A percentile compares a stretch with the other conserved stretches of the same genome.
These are phyloP conservation scores for Ampelocalamus luodianensis DNA, from an alignment of 176 grass and related monocot species.

Conservation along the genomic window DNA sequence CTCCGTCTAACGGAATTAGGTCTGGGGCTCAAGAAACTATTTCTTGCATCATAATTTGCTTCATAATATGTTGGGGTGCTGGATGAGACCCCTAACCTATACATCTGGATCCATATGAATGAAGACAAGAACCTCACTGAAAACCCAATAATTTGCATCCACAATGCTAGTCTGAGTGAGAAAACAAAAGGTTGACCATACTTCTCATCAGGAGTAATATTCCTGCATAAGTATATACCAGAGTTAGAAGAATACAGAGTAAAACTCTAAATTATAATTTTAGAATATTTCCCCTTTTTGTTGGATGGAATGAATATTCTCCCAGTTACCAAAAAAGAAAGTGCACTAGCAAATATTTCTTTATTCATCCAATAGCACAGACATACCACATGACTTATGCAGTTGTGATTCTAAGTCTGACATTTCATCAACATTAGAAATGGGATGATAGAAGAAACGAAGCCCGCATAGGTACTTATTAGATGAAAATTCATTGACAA, in stretches of 20 bases:
- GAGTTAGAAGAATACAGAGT: conserved; percentile 7
- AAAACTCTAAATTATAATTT: conserved; percentile 14
- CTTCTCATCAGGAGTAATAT: conserved; percentile 78
- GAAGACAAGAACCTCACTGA: conserved; percentile 95
- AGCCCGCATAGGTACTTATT: neutral
- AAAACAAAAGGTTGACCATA: conserved; percentile 75
- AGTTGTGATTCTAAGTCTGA: neutral
- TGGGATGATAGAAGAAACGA: neutral
- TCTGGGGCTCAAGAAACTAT: conserved; percentile 82
- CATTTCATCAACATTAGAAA: conserved; percentile 9
- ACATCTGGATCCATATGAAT: conserved; percentile 98
- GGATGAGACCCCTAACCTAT: conserved; percentile 75
- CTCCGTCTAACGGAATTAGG: conserved; percentile 72
- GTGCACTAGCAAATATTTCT: neutral
- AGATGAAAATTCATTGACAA: neutral
- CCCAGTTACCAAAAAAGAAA: neutral
- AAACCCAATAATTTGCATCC: conserved; percentile 99
- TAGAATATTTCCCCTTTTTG: neutral
- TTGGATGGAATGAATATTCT: no score
- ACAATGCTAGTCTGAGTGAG: conserved; percentile 86
- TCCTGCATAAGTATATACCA: conserved; percentile 58
- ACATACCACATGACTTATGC: neutral
- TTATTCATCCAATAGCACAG: neutral
- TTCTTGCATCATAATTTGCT: conserved; percentile 69
- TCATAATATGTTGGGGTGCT: conserved; percentile 57